Conservation (phyloP, 2,329 filamentous ascomycete genomes). For the Phyllosticta citribraziliensis region DNA sequence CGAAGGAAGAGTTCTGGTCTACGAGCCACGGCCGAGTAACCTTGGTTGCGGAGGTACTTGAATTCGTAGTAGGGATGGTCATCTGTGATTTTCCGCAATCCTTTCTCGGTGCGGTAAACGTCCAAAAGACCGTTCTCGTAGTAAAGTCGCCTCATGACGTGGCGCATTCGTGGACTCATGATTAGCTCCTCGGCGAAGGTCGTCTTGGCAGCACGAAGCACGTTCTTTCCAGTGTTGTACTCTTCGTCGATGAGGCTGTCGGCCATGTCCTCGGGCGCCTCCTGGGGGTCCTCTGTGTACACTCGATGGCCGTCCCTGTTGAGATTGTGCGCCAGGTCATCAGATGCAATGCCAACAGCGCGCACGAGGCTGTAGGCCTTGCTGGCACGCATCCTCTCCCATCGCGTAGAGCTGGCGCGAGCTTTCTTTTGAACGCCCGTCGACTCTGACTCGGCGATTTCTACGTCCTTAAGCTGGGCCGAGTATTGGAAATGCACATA, state of each 20-base stretch:
- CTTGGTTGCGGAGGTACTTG: slow-evolving; percentile 89
- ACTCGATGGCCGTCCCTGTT: slow-evolving; percentile 67
- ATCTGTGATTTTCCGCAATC: slow-evolving; percentile 84
- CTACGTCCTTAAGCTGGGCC: slow-evolving; percentile 70
- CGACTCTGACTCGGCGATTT: slow-evolving; percentile 49
- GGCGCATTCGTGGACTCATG: slow-evolving; percentile 79
- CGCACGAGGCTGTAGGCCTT: slow-evolving; percentile 74
- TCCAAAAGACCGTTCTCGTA: slow-evolving; percentile 78
- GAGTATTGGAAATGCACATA: slow-evolving; percentile 94
- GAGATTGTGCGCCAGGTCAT: slow-evolving; percentile 80
- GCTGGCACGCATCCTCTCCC: slow-evolving; percentile 73
- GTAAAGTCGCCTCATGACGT: slow-evolving; percentile 72
- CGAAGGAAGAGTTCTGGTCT: slow-evolving; percentile 86
- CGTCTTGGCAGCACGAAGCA: slow-evolving; percentile 69
- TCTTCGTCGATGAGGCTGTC: slow-evolving; percentile 63
- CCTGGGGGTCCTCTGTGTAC: slow-evolving; percentile 73
- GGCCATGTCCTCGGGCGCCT: slow-evolving; percentile 76
- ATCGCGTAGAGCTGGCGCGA: slow-evolving; percentile 69
- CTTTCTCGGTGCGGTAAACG: slow-evolving; percentile 87
- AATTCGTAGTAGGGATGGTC: slow-evolving; percentile 95
- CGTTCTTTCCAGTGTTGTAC: slow-evolving; percentile 65
- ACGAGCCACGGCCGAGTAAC: slow-evolving; percentile 67
- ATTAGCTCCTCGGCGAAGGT: slow-evolving; percentile 89
- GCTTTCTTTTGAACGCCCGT: slow-evolving; percentile 68
- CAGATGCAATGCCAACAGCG: slow-evolving; percentile 81